A percentile compares a stretch with the other conserved stretches of the same genome.
Conservation (phyloP, 805 yeast species). For the Ogataea dorogensis region DNA sequence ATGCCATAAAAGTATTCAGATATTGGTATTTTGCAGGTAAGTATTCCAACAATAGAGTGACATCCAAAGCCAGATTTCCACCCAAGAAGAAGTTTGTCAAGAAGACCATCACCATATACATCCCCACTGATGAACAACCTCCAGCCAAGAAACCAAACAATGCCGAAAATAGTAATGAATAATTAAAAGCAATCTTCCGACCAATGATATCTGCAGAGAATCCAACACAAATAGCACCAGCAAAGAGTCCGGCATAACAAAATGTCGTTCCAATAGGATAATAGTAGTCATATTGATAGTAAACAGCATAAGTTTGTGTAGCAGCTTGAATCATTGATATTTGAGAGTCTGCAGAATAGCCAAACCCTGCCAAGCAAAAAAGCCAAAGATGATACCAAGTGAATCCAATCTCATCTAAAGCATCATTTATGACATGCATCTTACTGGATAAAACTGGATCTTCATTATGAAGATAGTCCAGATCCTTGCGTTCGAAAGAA, state of each 20-base stretch:
- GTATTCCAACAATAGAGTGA: constrained; percentile 47
- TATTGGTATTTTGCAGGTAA: constrained; percentile 47
- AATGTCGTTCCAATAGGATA: constrained; percentile 42
- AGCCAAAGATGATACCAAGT: constrained; percentile 48
- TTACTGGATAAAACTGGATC: constrained; percentile 39
- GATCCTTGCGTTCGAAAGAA: background rate
- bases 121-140: constrained; percentile 44
- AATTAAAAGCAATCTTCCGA: constrained; percentile 47
- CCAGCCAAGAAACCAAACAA: constrained; percentile 48
- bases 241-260: constrained; percentile 45
- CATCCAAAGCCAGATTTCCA: constrained; percentile 51
- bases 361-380: constrained; percentile 47
- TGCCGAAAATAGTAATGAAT: constrained; percentile 43
- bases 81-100: constrained; percentile 45
- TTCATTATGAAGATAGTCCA: constrained; percentile 36
- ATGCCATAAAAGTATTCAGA: constrained; percentile 47
- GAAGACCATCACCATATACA: constrained; percentile 44
- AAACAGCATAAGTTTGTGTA: constrained; percentile 38
- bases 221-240: constrained; percentile 53
- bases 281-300: constrained; percentile 41
- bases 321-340: constrained; percentile 45
- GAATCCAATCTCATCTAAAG: constrained; percentile 55
- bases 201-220: constrained; percentile 52
- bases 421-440: constrained; percentile 42
- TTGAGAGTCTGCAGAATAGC: constrained; percentile 49